These are phyloP conservation scores for Paraphoma chrysanthemicola DNA, from an alignment of 2,329 filamentous ascomycete genomes.

Conservation along the genomic window DNA sequence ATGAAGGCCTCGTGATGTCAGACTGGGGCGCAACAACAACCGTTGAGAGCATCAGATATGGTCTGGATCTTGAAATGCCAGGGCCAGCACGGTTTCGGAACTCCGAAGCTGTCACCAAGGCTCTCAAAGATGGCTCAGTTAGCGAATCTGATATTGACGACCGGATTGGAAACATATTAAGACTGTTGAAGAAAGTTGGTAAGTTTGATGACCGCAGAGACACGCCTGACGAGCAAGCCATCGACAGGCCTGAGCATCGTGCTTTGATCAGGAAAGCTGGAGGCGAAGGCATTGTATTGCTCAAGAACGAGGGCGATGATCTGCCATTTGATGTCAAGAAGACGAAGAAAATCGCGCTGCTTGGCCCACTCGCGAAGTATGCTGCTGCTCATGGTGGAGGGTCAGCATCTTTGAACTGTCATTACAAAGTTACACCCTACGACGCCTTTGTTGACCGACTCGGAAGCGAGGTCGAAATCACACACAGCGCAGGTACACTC, in stretches of 20 bases:
- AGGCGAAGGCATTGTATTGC: constrained; percentile 53
- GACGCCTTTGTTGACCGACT: constrained; percentile 7
- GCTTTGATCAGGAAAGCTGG: constrained; percentile 46
- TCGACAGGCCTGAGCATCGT: constrained; percentile 18
- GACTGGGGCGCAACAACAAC: constrained; percentile 25
- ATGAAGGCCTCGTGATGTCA: constrained; percentile 48
- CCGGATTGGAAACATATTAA: not conserved
- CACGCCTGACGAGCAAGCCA: not conserved
- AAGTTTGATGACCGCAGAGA: not conserved
- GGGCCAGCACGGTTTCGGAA: constrained; percentile 19
- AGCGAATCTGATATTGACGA: not conserved
- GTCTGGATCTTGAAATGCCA: constrained; percentile 39
- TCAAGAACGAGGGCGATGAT: constrained; percentile 58
- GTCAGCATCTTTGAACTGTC: constrained; percentile 17
- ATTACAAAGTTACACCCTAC: constrained; percentile 16
- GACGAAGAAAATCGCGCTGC: constrained; percentile 57
- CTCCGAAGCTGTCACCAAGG: not conserved
- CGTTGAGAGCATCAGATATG: constrained; percentile 22
- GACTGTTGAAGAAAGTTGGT: not conserved
- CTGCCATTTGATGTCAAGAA: constrained; percentile 49
- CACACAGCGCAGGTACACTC: too few relatives aligned
- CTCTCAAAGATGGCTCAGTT: not conserved
- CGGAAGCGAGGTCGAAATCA: too few relatives aligned
- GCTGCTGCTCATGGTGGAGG: constrained; percentile 17
- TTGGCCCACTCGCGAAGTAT: constrained; percentile 63